Evolutionary conservation across 495 filamentous ascomycete genomes (phyloP).

Genomic region (Talaromyces adpressus): DNA sequence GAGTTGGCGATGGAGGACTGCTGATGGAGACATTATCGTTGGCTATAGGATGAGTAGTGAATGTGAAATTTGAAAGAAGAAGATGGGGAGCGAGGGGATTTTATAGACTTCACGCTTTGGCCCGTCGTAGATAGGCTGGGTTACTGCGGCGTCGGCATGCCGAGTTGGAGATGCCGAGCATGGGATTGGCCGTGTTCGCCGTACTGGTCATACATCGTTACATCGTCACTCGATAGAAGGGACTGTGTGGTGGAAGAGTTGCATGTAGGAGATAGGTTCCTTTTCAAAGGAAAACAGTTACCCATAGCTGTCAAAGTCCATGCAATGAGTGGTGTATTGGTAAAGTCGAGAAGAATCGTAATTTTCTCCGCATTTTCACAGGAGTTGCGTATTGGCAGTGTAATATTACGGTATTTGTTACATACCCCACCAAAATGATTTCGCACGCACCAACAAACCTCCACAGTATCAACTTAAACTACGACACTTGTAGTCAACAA

Average conservation of each 20-base stretch:
- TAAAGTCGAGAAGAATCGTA: background rate
- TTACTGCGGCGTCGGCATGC: conserved; percentile 21
- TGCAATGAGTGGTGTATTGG: background rate
- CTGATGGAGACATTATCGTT: conserved; percentile 15
- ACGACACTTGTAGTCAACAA: background rate
- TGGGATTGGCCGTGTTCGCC: conserved; percentile 18
- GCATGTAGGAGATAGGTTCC: too few species aligned
- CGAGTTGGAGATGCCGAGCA: conserved; percentile 23
- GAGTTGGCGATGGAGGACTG: conserved; percentile 37
- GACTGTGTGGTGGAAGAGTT: too few species aligned
- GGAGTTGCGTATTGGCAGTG: background rate
- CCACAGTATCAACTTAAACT: too few species aligned
- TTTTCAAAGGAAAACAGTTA: background rate
- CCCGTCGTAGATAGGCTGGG: background rate
- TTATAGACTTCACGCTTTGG: background rate
- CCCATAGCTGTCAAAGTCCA: background rate
- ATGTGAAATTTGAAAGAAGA: background rate
- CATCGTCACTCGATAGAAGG: background rate
- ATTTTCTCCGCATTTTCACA: background rate
- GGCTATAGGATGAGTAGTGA: background rate
- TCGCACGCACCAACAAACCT: background rate
- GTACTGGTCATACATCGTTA: background rate
- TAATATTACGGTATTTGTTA: background rate
- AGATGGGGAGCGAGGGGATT: background rate
- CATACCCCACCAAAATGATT: conserved; percentile 1